Conservation (phyloP, 371 early-diverging fungal species). For the Circinella umbellata region DNA sequence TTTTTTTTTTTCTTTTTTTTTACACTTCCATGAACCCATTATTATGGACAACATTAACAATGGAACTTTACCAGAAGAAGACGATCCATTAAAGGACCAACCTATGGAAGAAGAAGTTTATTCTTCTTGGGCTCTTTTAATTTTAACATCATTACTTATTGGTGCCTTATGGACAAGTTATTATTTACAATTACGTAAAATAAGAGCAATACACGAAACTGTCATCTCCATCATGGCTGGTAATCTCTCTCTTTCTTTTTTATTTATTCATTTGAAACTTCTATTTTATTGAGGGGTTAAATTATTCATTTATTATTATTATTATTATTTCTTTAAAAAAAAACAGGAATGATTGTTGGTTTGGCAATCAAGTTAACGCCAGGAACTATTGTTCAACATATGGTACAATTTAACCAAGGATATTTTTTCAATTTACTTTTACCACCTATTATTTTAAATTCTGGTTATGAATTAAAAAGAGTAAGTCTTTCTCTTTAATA, state of each 20-base stretch:
- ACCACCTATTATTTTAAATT: slow-evolving; percentile 96
- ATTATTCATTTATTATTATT: too few relatives aligned
- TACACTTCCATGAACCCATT: background rate
- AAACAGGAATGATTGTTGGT: slow-evolving; percentile 83
- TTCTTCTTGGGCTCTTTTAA: slow-evolving; percentile 85
- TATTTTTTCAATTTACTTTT: slow-evolving; percentile 94
- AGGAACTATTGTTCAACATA: slow-evolving; percentile 72
- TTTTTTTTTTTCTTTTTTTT: slow-evolving; percentile 5
- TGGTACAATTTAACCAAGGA: slow-evolving; percentile 90
- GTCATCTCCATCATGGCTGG: slow-evolving; percentile 92
- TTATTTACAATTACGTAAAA: slow-evolving; percentile 80
- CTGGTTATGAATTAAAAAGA: slow-evolving; percentile 91
- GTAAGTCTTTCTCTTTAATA: slow-evolving; percentile 31
- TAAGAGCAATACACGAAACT: slow-evolving; percentile 91
- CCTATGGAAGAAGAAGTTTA: slow-evolving; percentile 75
- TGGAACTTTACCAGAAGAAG: slow-evolving; percentile 25
- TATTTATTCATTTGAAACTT: too few relatives aligned
- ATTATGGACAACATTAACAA: slow-evolving; percentile 19
- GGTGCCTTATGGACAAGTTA: slow-evolving; percentile 86
- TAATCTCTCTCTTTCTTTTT: slow-evolving; percentile 12
- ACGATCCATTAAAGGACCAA: slow-evolving; percentile 30
- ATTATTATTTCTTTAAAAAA: too few relatives aligned
- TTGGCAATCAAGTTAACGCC: slow-evolving; percentile 78
- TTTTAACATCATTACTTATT: slow-evolving; percentile 82
- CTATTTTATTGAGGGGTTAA: too few relatives aligned